Conservation (phyloP, 306 rosid genomes). For the Fagus sylvatica region DNA sequence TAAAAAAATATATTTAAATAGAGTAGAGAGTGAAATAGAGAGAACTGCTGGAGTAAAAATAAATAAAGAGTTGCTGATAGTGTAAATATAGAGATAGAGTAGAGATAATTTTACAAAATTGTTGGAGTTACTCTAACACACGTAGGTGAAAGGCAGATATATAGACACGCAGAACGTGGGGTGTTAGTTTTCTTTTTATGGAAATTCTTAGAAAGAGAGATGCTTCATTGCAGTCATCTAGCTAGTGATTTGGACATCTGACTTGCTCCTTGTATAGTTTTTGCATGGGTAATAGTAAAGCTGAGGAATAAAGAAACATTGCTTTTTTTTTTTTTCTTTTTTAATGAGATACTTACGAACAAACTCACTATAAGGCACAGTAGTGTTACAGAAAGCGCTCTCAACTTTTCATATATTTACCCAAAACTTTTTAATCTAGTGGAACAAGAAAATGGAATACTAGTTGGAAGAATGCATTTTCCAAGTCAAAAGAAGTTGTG, state of each 20-base stretch:
- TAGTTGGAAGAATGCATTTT: neutral
- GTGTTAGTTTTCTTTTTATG: neutral
- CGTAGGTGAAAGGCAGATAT: neutral
- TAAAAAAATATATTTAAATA: no score
- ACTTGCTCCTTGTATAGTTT: neutral
- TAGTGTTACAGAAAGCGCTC: neutral
- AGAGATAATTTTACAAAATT: no score
- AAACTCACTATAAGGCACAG: neutral
- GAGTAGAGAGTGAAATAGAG: no score
- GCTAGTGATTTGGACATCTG: neutral
- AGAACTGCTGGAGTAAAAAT: no score
- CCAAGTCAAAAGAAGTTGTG: neutral
- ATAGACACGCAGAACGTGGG: neutral
- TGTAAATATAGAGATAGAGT: no score
- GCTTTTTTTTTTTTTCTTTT: neutral
- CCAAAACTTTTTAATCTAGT: neutral
- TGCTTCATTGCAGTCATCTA: neutral
- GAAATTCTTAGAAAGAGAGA: neutral
- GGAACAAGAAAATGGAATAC: neutral
- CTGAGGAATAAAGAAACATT: neutral
- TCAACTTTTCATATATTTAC: neutral
- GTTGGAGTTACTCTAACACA: no score
- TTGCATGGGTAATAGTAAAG: neutral
- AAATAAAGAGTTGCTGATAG: no score
- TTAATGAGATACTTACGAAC: neutral